Conservation (phyloP, 192 early-diverging fungal species). For the Podochytrium sp. region DNA sequence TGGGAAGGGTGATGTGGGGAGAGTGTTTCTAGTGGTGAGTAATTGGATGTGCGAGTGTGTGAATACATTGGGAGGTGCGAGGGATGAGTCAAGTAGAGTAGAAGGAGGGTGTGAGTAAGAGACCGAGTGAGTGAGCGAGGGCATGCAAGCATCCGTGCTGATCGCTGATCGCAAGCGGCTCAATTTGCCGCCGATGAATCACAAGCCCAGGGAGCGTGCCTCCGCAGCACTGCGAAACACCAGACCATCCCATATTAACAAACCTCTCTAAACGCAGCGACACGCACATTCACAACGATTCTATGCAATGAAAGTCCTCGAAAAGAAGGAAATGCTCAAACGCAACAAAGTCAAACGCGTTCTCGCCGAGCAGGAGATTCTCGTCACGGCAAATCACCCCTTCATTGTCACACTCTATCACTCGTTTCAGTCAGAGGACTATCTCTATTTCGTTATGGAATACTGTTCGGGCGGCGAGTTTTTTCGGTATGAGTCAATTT, state of each 20-base stretch:
- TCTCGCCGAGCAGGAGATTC: slow-evolving; percentile 93
- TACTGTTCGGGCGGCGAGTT: slow-evolving; percentile 91
- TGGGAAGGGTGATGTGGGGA: slow-evolving; percentile 98
- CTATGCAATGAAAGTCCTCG: slow-evolving; percentile 97
- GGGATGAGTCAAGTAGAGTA: too few species aligned
- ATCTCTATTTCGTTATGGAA: slow-evolving; percentile 90
- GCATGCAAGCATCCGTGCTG: too few species aligned
- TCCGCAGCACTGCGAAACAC: too few species aligned
- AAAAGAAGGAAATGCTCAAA: slow-evolving; percentile 97
- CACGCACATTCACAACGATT: slow-evolving; percentile 77
- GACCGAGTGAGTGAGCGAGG: too few species aligned
- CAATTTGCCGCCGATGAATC: too few species aligned
- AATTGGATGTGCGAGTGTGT: too few species aligned
- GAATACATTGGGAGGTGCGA: too few species aligned
- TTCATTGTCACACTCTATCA: slow-evolving; percentile 93
- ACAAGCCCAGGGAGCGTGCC: too few species aligned
- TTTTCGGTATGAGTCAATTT: slow-evolving; percentile 60
- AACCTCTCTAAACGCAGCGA: too few species aligned
- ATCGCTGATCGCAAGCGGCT: too few species aligned
- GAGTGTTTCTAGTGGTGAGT: slow-evolving; percentile 91
- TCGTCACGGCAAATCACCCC: slow-evolving; percentile 83
- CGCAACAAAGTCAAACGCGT: slow-evolving; percentile 98
- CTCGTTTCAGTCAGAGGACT: slow-evolving; percentile 83
- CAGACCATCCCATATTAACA: not conserved
- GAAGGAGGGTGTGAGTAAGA: too few species aligned